Evolutionary conservation across 495 filamentous ascomycete species (phyloP), one percentile per base, ranked within the genome.

Genomic region (Penicillium turbatum): DNA sequence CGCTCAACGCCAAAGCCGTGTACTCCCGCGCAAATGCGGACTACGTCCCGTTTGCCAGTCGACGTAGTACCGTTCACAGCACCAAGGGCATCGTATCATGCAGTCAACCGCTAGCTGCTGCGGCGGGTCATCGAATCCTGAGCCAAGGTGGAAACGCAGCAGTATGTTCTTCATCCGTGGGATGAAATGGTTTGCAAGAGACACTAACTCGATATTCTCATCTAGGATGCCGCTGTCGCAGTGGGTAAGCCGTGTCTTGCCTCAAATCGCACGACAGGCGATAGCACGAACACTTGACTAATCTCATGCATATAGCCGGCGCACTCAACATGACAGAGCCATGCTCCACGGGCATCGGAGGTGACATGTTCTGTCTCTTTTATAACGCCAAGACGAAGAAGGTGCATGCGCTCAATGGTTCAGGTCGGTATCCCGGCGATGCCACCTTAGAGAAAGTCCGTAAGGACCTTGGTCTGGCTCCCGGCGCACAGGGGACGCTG

Each of bases 291-390:
- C 38, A 11, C 44, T 43, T 4, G 24, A 53, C 52, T 55, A 19
- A 55, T 40, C 3, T 16, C n/a, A 16, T 55, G 13, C 12, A 10
- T 15, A 45, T 38, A 79, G 88, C 91, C 39, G 93, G 93, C 34
- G 89, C 81, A 26, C 72, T 98, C 24, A 97, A 96, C 71, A 83
- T 97, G 68, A 95, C 95, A 4, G 95, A 98, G 64, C 95, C 93
- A 11, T 82, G 85, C 36, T 91, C 86, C 0, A 97, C 93, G 3
- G 93, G 93, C n/a, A 96, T 98, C 56, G 93, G 95, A 53, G 93
- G 93, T 30, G 93, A 98, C 72, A 90, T 96, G 84, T 98, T 98
- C 77, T 95, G 90, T 67, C 84, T 98, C 9, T 97, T 85, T 79
- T 97, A 95, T 72, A 79, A 90, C 62, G 86, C 88, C 44, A 82